These are phyloP conservation scores for Aspergillus quadricinctus DNA, from an alignment of 2,329 filamentous ascomycete genomes.

Conservation along the genomic window DNA sequence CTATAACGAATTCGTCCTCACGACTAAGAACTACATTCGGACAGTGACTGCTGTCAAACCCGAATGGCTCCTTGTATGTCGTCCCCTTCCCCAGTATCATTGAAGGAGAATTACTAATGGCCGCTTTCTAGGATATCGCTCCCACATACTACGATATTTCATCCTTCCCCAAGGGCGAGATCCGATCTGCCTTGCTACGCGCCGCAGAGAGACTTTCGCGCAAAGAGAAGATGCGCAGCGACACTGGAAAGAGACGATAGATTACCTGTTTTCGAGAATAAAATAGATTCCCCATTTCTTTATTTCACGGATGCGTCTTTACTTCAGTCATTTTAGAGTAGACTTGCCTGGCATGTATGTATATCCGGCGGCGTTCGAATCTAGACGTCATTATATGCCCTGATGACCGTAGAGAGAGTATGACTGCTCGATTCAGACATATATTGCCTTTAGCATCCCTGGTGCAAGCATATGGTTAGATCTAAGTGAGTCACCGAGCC, in stretches of 20 bases:
- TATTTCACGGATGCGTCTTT: slow-evolving; percentile 9
- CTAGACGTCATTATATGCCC: not conserved
- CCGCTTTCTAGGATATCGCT: slow-evolving; percentile 69
- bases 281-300: slow-evolving; percentile 9
- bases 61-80: slow-evolving; percentile 84
- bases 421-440: not conserved
- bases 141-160: slow-evolving; percentile 86
- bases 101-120: slow-evolving; percentile 26
- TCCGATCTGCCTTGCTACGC: slow-evolving; percentile 62
- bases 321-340: slow-evolving; percentile 2
- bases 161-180: slow-evolving; percentile 77
- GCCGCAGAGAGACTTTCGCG: slow-evolving; percentile 53
- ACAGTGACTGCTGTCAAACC: slow-evolving; percentile 88
- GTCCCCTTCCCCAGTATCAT: slow-evolving; percentile 4
- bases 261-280: slow-evolving; percentile 7
- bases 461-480: too few relatives aligned
- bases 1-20: slow-evolving; percentile 98
- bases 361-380: not conserved
- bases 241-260: slow-evolving; percentile 30
- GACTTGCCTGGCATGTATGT: not conserved
- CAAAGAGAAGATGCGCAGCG: slow-evolving; percentile 48
- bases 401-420: not conserved
- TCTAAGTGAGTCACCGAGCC: too few relatives aligned
- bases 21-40: slow-evolving; percentile 95
- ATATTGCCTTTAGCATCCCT: too few relatives aligned